Evolutionary conservation across 306 rosid species (phyloP), one percentile per base, ranked within the genome.

Genomic region (Ormosia semicastrata): DNA sequence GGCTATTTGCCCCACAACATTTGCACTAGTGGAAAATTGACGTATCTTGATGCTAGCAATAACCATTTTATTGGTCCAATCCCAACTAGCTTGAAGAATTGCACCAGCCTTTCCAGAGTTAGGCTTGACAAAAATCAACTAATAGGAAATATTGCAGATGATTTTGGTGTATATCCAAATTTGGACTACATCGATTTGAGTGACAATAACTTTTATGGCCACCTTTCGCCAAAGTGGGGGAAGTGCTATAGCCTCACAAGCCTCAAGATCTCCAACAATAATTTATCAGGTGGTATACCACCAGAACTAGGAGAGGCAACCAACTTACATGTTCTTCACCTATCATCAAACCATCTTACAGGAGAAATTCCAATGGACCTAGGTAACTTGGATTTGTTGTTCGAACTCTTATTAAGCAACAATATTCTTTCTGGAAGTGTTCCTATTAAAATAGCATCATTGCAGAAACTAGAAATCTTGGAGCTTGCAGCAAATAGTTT

Each of bases 351-450:
- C 46, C 11, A 10, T 7, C 71, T 88, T 2, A 33, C 36, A 0
- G 88, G 89, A 46, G 4, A 44, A 59, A 78, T 86, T 73, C 88
- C 88, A 2, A 43, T 40, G 54, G 79, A 88, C 6, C 15, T 88
- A 9, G 72, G 81, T 2, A 75, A 58, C 0, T 58, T 82, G 77
- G 24, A 10, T n/a, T 12, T 0, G 3, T 44, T 82, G 72, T 3
- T 1, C 8, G 1, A 18, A 3, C 72, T 82, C 4, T 8, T 4
- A 6, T 1, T 82, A 2, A 47, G 24, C 12, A 9, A 29, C 12
- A 82, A 82, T 32, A 29, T 6, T 39, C 29, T 84, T 34, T 39
- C 73, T 4, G 72, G 85, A 2, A 47, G 34, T 1, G 3, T 82
- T 30, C 85, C 81, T 0, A 11, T 10, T 8, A 5, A 75, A 58